Evolutionary conservation across 2,329 filamentous ascomycete genomes (phyloP).

Genomic region (Trichothecium sympodiale): DNA sequence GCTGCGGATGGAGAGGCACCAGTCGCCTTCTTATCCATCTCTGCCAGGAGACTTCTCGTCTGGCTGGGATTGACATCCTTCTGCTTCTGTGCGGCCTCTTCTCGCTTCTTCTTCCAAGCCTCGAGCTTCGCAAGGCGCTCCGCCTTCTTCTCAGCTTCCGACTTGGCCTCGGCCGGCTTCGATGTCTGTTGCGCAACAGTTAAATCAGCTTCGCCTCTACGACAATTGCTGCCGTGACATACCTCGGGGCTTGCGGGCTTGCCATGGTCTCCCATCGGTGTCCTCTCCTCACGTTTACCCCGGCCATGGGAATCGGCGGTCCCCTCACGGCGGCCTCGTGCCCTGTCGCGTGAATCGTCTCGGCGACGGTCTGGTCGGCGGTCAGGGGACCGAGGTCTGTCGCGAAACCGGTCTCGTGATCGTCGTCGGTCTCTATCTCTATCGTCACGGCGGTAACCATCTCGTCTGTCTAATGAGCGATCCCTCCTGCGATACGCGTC

Average conservation of each 20-base stretch:
- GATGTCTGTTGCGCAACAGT: conserved; percentile 30
- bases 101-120: conserved; percentile 87
- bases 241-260: conserved; percentile 46
- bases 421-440: conserved; percentile 53
- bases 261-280: conserved; percentile 35
- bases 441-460: conserved; percentile 59
- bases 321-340: conserved; percentile 52
- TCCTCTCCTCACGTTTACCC: conserved; percentile 54
- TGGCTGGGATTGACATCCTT: conserved; percentile 55
- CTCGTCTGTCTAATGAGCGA: conserved; percentile 55
- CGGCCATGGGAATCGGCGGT: conserved; percentile 60
- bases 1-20: conserved; percentile 21
- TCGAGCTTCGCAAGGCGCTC: conserved; percentile 73
- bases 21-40: conserved; percentile 61
- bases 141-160: conserved; percentile 64
- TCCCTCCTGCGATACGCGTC: conserved; percentile 56
- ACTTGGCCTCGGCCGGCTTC: conserved; percentile 39
- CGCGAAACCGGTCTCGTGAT: conserved; percentile 48
- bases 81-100: conserved; percentile 62
- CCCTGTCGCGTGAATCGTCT: conserved; percentile 62
- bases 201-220: conserved; percentile 11
- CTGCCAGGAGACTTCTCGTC: conserved; percentile 55
- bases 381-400: conserved; percentile 47
- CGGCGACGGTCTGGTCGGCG: conserved; percentile 51
- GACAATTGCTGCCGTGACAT: conserved; percentile 17